phyloP scores from a whole-genome alignment of 2,329 filamentous ascomycete genomes.

The Cladophialophora psammophila region DNA sequence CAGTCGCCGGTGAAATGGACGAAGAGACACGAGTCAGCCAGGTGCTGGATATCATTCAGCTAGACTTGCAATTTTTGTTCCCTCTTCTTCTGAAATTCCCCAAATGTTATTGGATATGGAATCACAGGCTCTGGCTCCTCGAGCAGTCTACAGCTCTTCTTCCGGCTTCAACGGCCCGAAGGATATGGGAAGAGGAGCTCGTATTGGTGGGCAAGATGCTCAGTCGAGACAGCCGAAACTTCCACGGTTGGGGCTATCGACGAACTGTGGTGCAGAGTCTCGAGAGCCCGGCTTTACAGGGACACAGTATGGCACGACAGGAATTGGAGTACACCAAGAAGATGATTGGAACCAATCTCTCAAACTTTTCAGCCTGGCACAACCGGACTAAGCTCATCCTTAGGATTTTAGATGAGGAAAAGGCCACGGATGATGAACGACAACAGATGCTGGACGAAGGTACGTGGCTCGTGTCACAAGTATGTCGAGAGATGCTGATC shows the following conservation, averaged over 20 bases:
- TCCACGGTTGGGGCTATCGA: conserved; percentile 95
- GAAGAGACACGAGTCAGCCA: conserved; percentile 44
- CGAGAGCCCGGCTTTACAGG: conserved; percentile 64
- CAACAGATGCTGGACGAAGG: conserved; percentile 75
- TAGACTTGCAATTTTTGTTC: conserved; percentile 82
- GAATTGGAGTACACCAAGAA: conserved; percentile 91
- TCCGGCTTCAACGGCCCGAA: conserved; percentile 61
- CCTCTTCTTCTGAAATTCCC: conserved; percentile 84
- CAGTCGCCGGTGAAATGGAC: conserved; percentile 39
- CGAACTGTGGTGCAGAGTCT: conserved; percentile 78
- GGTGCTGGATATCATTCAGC: conserved; percentile 65
- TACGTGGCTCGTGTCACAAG: conserved; percentile 45
- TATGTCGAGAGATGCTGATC: conserved; percentile 5
- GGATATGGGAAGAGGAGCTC: conserved; percentile 85
- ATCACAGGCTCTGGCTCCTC: conserved; percentile 87
- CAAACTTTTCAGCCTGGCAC: conserved; percentile 98
- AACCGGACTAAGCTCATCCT: conserved; percentile 84
- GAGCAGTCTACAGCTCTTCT: conserved; percentile 73
- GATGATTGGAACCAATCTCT: conserved; percentile 85
- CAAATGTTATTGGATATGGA: conserved; percentile 99
- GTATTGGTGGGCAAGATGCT: conserved; percentile 88
- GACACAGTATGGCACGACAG: conserved; percentile 72
- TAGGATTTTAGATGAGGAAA: conserved; percentile 73
- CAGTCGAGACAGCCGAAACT: conserved; percentile 83
- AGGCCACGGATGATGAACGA: conserved; percentile 68